Conservation (phyloP, 208 protist genomes). For the Naegleria gruberi region DNA sequence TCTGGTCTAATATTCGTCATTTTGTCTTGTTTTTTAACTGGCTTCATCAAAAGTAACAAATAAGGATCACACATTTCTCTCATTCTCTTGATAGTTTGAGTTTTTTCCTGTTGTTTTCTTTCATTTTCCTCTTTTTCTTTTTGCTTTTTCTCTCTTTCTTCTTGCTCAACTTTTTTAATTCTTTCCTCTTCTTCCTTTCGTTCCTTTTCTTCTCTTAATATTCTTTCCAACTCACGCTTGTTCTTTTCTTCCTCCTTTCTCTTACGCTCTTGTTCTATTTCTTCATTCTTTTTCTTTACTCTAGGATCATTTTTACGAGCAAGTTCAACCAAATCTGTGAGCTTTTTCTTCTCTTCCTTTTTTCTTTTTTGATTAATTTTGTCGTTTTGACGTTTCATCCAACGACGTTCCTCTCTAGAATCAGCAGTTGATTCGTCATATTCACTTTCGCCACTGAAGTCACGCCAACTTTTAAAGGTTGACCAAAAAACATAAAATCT, state of each 20-base stretch:
- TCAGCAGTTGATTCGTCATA: slow-evolving; percentile 79
- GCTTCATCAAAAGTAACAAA: neutral
- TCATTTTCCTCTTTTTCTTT: neutral
- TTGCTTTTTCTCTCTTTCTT: neutral
- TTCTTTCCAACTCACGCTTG: slow-evolving; percentile 1
- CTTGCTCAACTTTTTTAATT: neutral
- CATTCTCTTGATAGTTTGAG: neutral
- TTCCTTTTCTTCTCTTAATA: slow-evolving; percentile 26
- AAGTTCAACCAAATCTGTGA: slow-evolving; percentile 72
- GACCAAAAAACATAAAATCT: slow-evolving; percentile 90
- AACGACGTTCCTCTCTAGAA: slow-evolving; percentile 88
- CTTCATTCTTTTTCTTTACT: slow-evolving; percentile 63
- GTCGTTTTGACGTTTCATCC: slow-evolving; percentile 90
- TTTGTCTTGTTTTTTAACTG: neutral
- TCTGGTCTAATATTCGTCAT: neutral
- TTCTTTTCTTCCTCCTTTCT: neutral
- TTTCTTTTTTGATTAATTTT: slow-evolving; percentile 63
- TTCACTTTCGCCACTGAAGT: slow-evolving; percentile 85
- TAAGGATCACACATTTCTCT: neutral
- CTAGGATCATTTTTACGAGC: slow-evolving; percentile 80
- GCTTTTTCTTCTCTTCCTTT: slow-evolving; percentile 72
- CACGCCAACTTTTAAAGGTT: slow-evolving; percentile 83
- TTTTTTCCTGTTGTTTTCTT: neutral
- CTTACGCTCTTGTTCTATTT: slow-evolving; percentile 45
- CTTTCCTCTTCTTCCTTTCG: neutral